phyloP scores from a whole-genome alignment of 306 rosid genomes.

The Cyamopsis tetragonoloba region DNA sequence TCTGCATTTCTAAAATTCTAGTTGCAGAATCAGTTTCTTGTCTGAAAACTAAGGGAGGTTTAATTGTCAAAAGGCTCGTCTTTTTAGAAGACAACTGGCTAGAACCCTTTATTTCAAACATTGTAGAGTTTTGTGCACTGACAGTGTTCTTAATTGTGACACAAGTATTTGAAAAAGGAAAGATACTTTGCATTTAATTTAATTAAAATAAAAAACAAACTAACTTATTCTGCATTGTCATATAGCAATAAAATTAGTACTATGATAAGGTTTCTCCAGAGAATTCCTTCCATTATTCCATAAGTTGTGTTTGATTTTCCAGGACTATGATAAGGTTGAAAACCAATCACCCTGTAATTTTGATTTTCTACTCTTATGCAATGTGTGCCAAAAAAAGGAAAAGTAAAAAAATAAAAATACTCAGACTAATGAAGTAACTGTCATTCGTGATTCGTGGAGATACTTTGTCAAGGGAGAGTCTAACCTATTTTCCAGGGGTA shows the following conservation, averaged over 20 bases:
- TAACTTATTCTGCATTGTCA: not conserved
- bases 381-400: not conserved
- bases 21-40: constrained; percentile 19
- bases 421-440: not conserved
- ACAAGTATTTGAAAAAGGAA: constrained; percentile 6
- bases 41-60: constrained; percentile 21
- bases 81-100: constrained; percentile 25
- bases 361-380: not conserved
- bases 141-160: constrained; percentile 30
- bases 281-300: not conserved
- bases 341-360: constrained; percentile 5
- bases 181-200: not conserved
- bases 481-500: not conserved
- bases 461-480: not conserved
- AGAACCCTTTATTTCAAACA: constrained; percentile 32
- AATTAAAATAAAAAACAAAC: not conserved
- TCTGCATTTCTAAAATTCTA: not conserved
- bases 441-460: not conserved
- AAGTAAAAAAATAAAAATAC: not conserved
- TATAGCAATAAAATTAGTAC: not conserved
- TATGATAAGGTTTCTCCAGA: too few relatives aligned
- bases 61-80: constrained; percentile 33
- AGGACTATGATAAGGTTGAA: not conserved
- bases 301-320: not conserved
- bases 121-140: constrained; percentile 29